Percentiles rank a stretch among this genome's conserved stretches.
These are phyloP conservation scores for Escallonia herrerae DNA, from an alignment of 129 eudicot species.

Conservation along the genomic window DNA sequence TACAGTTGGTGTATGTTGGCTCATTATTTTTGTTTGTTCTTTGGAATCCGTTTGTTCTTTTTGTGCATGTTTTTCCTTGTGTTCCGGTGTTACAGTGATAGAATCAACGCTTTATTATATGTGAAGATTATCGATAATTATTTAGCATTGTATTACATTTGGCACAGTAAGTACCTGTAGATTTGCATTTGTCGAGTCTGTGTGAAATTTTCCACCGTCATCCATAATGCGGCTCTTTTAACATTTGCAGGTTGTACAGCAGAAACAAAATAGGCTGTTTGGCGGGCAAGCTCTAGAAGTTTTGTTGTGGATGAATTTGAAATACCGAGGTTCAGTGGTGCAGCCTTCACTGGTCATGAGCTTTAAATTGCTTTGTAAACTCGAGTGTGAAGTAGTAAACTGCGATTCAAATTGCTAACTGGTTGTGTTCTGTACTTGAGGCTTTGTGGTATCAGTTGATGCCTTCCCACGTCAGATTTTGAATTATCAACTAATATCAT, in stretches of 20 bases:
- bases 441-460: too few species aligned
- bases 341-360: conserved; percentile 8
- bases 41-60: too few species aligned
- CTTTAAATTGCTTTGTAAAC: conserved; percentile 12
- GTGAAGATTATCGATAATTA: neutral
- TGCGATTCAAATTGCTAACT: neutral
- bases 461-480: neutral
- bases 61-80: too few species aligned
- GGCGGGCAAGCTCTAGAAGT: conserved; percentile 2
- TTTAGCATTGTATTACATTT: conserved; percentile 9
- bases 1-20: too few species aligned
- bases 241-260: conserved; percentile 43
- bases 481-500: neutral
- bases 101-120: too few species aligned
- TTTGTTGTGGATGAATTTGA: neutral
- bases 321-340: conserved; percentile 16
- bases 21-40: too few species aligned
- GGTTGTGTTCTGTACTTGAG: neutral
- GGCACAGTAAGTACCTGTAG: neutral
- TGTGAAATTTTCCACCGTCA: neutral
- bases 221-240: neutral
- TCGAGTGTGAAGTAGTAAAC: neutral
- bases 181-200: neutral
- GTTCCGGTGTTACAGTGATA: neutral
- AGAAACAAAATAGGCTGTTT: conserved; percentile 22